Conservation (phyloP, 169 alveolate species). For the Plasmodium knowlesi region DNA sequence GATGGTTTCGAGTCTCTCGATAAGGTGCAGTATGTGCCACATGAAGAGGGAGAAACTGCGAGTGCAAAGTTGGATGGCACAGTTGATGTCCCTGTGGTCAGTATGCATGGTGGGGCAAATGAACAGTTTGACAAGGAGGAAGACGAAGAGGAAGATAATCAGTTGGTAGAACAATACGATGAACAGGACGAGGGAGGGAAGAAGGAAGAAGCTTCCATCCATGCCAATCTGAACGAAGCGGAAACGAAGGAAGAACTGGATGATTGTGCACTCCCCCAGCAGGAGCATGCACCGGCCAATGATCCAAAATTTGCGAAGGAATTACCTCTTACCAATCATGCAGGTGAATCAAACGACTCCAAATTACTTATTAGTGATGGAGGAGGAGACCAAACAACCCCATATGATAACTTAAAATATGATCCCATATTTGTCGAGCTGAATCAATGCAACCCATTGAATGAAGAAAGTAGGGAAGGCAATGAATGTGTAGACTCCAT, state of each 20-base stretch:
- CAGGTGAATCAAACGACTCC: not conserved
- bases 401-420: not conserved
- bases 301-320: not conserved
- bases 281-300: not conserved
- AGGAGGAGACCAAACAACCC: not conserved
- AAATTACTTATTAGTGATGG: not conserved
- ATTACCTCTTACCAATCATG: not conserved
- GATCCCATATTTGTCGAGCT: not conserved
- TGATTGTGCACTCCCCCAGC: not conserved
- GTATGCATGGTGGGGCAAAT: not conserved
- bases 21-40: not conserved
- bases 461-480: not conserved
- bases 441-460: not conserved
- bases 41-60: not conserved
- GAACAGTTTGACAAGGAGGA: not conserved
- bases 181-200: not conserved
- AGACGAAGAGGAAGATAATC: not conserved
- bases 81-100: not conserved
- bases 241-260: not conserved
- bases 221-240: not conserved
- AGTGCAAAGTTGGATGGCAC: not conserved
- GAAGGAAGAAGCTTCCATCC: not conserved
- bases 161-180: not conserved
- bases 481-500: not conserved
- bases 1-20: not conserved